These are phyloP conservation scores for Scheffersomyces coipomensis DNA, from an alignment of 805 yeast species.

Conservation along the genomic window DNA sequence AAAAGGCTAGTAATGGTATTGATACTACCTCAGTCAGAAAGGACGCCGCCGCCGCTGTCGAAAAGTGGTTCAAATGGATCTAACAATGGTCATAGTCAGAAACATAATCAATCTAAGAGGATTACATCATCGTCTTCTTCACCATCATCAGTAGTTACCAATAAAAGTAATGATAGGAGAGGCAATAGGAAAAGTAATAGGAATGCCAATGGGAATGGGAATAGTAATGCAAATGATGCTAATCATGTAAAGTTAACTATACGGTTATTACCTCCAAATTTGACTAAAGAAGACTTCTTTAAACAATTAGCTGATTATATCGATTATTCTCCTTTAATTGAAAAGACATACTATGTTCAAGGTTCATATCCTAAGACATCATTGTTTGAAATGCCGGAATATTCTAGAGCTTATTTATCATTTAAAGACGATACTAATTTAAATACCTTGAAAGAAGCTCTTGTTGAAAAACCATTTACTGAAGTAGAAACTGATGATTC, in stretches of 20 bases:
- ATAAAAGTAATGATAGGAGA: no score
- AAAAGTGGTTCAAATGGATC: no score
- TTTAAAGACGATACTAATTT: slow-evolving; percentile 27
- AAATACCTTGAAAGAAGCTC: slow-evolving; percentile 22
- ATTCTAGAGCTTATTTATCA: slow-evolving; percentile 41
- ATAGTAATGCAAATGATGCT: no score
- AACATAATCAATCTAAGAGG: no score
- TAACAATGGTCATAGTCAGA: no score
- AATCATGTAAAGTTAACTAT: slow-evolving; percentile 28
- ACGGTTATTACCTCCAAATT: slow-evolving; percentile 44
- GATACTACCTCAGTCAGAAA: no score
- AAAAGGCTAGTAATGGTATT: no score
- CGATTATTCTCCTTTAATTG: slow-evolving; percentile 12
- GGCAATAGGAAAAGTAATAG: no score
- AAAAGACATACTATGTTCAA: slow-evolving; percentile 32
- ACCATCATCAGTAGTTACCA: no score
- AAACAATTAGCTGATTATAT: slow-evolving; percentile 8
- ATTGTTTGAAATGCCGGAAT: slow-evolving; percentile 31
- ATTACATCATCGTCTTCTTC: no score
- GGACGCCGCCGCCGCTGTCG: no score
- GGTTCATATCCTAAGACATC: slow-evolving; percentile 42
- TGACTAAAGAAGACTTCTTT: slow-evolving; percentile 8
- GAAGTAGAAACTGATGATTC: slow-evolving; percentile 13
- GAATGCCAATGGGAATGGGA: no score
- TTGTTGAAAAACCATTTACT: slow-evolving; percentile 15